Evolutionary conservation across 1,284 basidiomycete genomes (phyloP).

Genomic region (Naganishia liquefaciens): DNA sequence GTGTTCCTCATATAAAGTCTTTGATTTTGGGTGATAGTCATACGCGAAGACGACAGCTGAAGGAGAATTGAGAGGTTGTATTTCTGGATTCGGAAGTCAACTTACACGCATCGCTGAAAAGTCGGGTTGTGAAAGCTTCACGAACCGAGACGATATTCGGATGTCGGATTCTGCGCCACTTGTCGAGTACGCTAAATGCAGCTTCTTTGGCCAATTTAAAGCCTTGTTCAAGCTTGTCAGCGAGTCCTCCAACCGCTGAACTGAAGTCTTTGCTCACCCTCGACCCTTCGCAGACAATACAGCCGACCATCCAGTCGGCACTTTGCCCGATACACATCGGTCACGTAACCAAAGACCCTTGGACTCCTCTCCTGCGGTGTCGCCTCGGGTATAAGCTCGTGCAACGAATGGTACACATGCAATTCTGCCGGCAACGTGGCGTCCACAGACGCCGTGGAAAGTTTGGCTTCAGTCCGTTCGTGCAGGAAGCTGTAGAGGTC

Average conservation of each 20-base stretch:
- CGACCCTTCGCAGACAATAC: slow-evolving; percentile 78
- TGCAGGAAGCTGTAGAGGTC: slow-evolving; percentile 77
- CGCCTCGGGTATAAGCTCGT: slow-evolving; percentile 60
- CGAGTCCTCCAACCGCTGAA: background rate
- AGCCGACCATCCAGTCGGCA: slow-evolving; percentile 74
- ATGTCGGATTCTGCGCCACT: slow-evolving; percentile 83
- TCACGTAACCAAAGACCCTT: slow-evolving; percentile 66
- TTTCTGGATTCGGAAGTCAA: slow-evolving; percentile 33
- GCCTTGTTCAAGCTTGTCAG: slow-evolving; percentile 58
- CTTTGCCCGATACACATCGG: slow-evolving; percentile 78
- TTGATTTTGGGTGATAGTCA: slow-evolving; percentile 82
- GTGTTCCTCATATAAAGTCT: slow-evolving; percentile 75
- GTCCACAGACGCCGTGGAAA: slow-evolving; percentile 57
- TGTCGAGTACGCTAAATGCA: slow-evolving; percentile 80
- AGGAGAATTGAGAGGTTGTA: background rate
- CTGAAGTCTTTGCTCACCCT: slow-evolving; percentile 63
- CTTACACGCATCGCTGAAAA: slow-evolving; percentile 89
- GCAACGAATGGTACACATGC: slow-evolving; percentile 85
- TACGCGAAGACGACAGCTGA: slow-evolving; percentile 89
- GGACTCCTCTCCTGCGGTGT: slow-evolving; percentile 62
- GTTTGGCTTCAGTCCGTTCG: slow-evolving; percentile 73
- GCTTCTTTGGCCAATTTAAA: slow-evolving; percentile 78
- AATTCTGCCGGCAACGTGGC: slow-evolving; percentile 78
- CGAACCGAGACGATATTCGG: slow-evolving; percentile 81
- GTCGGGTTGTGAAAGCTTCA: slow-evolving; percentile 93